Evolutionary conservation across 257 asterid species (phyloP), one percentile per base, ranked within the genome.

Genomic region (Gynochthodes officinalis): DNA sequence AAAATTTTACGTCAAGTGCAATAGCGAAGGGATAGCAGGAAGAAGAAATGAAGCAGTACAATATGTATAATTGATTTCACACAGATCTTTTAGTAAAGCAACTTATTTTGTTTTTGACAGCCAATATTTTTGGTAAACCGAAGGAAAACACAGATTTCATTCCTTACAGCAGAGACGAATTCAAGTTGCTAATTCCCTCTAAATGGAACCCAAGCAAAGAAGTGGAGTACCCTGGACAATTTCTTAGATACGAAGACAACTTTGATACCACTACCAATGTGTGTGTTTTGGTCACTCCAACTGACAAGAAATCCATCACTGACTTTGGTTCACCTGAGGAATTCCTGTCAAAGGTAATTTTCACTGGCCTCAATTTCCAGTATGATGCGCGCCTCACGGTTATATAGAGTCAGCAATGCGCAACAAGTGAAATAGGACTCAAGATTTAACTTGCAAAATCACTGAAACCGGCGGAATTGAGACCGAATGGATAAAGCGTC

Each of bases 181-280:
- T 89, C 82, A 85, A 82, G 82, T n/a, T 89, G 42, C 66, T 64
- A 7, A 59, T 88, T 49, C 97, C 97, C 2, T 16, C 97, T 7
- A 90, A 90, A 78, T 90, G 97, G 97, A 90, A 88, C 80, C 93
- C 91, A 16, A 88, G 95, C 87, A 81, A 75, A 23, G 93, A 90
- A 71, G 42, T 75, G 6, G 97, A 90, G 81, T 90, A 43, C 74
- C 95, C 95, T 21, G 96, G 95, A 2, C 96, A 88, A 72, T 88
- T 90, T 52, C 82, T 93, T 13, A 83, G 97, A 49, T 93, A 73
- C 25, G 98, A 93, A 76, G 98, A 93, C 90, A 93, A 93, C 84
- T 93, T 85, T 65, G 98, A 92, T 54, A 27, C 87, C 65, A 86
- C 85, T 19, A 93, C 73, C 86, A 86, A 89, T 78, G 59, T 90